These are phyloP conservation scores for Penicillium sp. DNA, from an alignment of 2,329 filamentous ascomycete species.

Conservation along the genomic window DNA sequence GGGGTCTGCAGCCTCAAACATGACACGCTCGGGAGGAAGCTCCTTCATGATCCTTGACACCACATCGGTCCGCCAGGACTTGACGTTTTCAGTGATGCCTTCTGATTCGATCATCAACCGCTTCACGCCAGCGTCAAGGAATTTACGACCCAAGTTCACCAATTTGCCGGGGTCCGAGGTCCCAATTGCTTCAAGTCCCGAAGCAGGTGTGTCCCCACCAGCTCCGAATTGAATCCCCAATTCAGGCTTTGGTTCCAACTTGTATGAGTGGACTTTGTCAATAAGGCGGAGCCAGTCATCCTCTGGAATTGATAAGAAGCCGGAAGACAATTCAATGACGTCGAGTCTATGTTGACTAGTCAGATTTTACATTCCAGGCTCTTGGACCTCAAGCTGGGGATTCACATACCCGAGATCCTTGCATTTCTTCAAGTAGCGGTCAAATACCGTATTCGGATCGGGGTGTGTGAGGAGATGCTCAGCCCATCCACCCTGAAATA, in stretches of 20 bases:
- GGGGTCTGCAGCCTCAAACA: conserved; percentile 60
- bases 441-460: conserved; percentile 47
- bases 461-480: conserved; percentile 55
- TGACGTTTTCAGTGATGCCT: conserved; percentile 59
- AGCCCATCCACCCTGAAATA: conserved; percentile 52
- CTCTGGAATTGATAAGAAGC: conserved; percentile 55
- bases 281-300: conserved; percentile 56
- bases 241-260: conserved; percentile 56
- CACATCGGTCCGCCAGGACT: conserved; percentile 56
- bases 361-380: background rate
- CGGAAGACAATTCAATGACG: conserved; percentile 55
- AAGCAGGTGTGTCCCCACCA: conserved; percentile 53
- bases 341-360: conserved; percentile 46
- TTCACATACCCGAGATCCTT: conserved; percentile 49
- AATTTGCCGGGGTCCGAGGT: conserved; percentile 53
- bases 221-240: conserved; percentile 59
- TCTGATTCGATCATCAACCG: conserved; percentile 61
- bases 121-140: conserved; percentile 55
- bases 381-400: background rate
- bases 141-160: conserved; percentile 51
- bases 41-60: conserved; percentile 55
- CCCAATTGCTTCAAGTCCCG: conserved; percentile 50
- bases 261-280: conserved; percentile 49
- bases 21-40: conserved; percentile 53
- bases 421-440: conserved; percentile 54